Evolutionary conservation across 495 filamentous ascomycete genomes (phyloP).

Genomic region (Neohortaea acidophila): DNA sequence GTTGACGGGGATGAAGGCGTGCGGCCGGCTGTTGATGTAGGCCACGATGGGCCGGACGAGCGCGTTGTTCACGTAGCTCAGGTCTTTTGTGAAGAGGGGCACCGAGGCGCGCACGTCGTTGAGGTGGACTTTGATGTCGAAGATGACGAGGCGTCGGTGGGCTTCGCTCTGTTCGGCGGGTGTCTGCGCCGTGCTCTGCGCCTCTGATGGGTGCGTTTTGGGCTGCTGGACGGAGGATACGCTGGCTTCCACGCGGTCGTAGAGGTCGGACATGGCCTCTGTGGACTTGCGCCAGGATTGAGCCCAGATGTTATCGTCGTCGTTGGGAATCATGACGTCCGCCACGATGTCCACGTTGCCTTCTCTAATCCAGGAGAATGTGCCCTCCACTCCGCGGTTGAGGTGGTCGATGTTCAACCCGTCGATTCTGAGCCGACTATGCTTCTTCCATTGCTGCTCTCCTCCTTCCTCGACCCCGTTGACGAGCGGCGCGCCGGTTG

Average conservation of each 20-base stretch:
- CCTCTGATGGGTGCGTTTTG: constrained; percentile 25
- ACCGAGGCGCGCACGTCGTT: constrained; percentile 86
- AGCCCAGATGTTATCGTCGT: constrained; percentile 46
- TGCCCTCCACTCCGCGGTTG: constrained; percentile 83
- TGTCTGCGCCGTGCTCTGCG: neutral
- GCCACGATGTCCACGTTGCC: constrained; percentile 93
- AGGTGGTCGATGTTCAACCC: constrained; percentile 90
- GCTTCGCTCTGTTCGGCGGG: constrained; percentile 17
- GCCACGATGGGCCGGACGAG: constrained; percentile 94
- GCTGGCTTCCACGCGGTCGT: constrained; percentile 83
- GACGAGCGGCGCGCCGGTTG: constrained; percentile 40
- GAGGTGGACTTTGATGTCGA: constrained; percentile 79
- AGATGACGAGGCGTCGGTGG: constrained; percentile 60
- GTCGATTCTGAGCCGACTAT: constrained; percentile 78
- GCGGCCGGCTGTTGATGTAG: constrained; percentile 76
- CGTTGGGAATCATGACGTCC: constrained; percentile 81
- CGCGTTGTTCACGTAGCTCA: constrained; percentile 92
- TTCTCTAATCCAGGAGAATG: constrained; percentile 94
- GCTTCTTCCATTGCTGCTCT: constrained; percentile 68
- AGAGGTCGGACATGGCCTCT: constrained; percentile 86
- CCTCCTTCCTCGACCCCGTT: constrained; percentile 39
- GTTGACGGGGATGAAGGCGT: constrained; percentile 81
- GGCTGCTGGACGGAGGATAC: constrained; percentile 55
- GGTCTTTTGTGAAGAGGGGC: constrained; percentile 74
- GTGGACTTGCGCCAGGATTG: constrained; percentile 41